Percentiles rank a stretch among this genome's conserved stretches.
phyloP scores from a whole-genome alignment of 371 early-diverging fungal species.

The Amoeboaphelidium protococcarum region DNA sequence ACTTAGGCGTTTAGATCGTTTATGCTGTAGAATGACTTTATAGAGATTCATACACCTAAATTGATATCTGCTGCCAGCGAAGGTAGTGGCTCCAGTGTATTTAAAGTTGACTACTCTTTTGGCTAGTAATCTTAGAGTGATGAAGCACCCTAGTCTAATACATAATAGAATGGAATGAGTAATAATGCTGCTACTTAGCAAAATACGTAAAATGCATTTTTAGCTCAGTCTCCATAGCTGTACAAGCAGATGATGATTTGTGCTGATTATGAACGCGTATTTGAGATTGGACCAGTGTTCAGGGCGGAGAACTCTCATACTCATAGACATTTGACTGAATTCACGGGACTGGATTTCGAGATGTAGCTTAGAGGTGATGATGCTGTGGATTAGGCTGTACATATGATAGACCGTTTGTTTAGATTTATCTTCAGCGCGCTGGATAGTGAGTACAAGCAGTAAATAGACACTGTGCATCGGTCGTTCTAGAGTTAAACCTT shows the following conservation, averaged over 20 bases:
- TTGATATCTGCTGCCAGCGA: constrained; percentile 88
- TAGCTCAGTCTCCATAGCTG: constrained; percentile 98
- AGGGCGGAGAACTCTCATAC: constrained; percentile 98
- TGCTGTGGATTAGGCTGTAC: constrained; percentile 80
- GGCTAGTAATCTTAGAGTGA: too few relatives aligned
- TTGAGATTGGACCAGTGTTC: constrained; percentile 98
- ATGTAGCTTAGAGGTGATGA: constrained; percentile 97
- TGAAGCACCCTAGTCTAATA: too few relatives aligned
- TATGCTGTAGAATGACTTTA: constrained; percentile 50
- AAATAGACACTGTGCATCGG: constrained; percentile 62
- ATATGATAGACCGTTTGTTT: constrained; percentile 73
- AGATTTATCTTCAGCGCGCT: constrained; percentile 70
- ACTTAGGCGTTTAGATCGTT: constrained; percentile 82
- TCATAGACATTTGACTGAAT: constrained; percentile 99
- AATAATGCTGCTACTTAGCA: too few relatives aligned
- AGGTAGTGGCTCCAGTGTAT: constrained; percentile 98
- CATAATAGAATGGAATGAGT: too few relatives aligned
- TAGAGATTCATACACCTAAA: constrained; percentile 98
- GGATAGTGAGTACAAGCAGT: constrained; percentile 44
- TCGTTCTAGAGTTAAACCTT: constrained; percentile 86
- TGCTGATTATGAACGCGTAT: constrained; percentile 93
- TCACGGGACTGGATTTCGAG: constrained; percentile 97
- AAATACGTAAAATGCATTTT: constrained; percentile 69
- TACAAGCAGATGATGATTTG: constrained; percentile 99
- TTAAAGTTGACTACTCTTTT: constrained; percentile 94